Percentiles rank a stretch among this genome's conserved stretches.
Conservation (phyloP, 768 basidiomycete species). For the Termitomyces heimii region DNA sequence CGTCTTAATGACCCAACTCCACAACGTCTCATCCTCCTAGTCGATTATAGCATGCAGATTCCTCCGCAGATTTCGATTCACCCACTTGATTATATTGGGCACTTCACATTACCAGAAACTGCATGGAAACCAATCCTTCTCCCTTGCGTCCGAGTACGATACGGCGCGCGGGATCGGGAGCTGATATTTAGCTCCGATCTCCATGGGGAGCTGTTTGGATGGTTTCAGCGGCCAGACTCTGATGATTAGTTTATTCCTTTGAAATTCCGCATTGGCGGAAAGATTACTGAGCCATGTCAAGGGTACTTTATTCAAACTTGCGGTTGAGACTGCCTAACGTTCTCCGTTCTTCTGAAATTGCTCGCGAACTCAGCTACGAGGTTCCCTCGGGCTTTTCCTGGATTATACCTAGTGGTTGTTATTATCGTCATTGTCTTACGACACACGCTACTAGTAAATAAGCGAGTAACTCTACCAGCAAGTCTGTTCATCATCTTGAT, state of each 20-base stretch:
- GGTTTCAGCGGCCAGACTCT: background rate
- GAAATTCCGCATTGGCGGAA: background rate
- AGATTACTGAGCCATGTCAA: background rate
- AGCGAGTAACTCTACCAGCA: background rate
- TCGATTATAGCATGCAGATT: background rate
- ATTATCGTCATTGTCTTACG: background rate
- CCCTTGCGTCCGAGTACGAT: background rate
- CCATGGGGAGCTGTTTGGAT: background rate
- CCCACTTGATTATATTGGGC: background rate
- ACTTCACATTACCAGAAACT: background rate
- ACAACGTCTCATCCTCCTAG: background rate
- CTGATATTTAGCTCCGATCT: background rate
- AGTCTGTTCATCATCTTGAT: background rate
- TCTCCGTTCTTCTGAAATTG: background rate
- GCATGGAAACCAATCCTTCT: background rate
- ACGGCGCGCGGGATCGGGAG: background rate
- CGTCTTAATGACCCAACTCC: background rate
- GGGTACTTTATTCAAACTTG: background rate
- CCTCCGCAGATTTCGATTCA: background rate
- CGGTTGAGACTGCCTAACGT: background rate
- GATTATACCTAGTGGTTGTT: background rate
- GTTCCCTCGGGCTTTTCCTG: background rate
- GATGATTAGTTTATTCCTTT: background rate
- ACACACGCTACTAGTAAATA: background rate
- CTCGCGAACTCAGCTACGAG: background rate